Base-by-base conservation (phyloP, 495 filamentous ascomycete species). In the Achaetomiella virescens region DNA sequence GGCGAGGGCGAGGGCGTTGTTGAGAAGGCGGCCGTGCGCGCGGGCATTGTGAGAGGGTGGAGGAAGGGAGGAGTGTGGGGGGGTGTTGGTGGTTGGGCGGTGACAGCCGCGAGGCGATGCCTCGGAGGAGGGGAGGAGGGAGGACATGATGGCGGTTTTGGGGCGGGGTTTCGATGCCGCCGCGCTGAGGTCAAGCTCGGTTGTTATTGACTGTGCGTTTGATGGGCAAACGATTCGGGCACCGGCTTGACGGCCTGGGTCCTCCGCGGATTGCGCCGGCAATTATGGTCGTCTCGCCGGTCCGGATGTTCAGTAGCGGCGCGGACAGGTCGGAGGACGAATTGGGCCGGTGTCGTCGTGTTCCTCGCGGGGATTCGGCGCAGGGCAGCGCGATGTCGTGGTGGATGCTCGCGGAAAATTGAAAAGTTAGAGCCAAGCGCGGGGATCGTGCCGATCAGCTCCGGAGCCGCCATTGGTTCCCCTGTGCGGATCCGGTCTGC, bases 41-140 rank as follows among this genome's bases (percentile, higher is more conserved):
- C 49, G 51, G 40, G 45, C 46, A 50, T 56, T 36, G 45, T 56
- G 54, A 43, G 5, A 10, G 48, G 52, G 24, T 24, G 27, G 51
- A 27, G 17, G 52, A 11, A 51, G 37, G 10, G 21, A 55, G 14
- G 7, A 11, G 53, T 18, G 48, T 35, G 27, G 50, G 40, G 21
- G 29, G 37, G 46, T 14, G 17, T 52, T 36, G n/a, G n/a, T 27
- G 59, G 37, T 21, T 54, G 61, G 57, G 35, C 12, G 35, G 63
- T 24, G 45, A 69, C 52, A 36, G 55, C n/a, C n/a, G 60, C 15
- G 66, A 61, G 60, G 66, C 60, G 35, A 67, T 54, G 57, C 62
- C 66, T 24, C 65, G 58, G 55, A 69, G 58, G 54, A 59, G 8
- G 40, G 46, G 22, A 61, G 42, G 11, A 33, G 20, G 57, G 62